Conservation (phyloP, 306 rosid genomes). For the Morella rubra region DNA sequence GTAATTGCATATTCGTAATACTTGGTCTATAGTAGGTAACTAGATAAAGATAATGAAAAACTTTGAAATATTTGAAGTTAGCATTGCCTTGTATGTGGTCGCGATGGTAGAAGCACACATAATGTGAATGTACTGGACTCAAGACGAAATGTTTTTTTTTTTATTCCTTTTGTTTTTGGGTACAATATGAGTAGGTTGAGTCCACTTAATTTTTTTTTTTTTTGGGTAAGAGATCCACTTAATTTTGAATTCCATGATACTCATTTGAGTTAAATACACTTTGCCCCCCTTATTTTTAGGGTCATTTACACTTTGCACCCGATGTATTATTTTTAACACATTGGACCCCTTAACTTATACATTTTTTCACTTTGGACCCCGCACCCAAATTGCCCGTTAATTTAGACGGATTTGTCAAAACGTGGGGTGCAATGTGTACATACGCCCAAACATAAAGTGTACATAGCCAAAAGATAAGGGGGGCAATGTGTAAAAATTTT, state of each 20-base stretch:
- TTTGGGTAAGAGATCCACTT: background rate
- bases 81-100: background rate
- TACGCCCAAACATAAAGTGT: too few relatives aligned
- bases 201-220: background rate
- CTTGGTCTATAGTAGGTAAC: background rate
- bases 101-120: background rate
- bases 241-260: background rate
- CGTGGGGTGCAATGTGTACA: too few relatives aligned
- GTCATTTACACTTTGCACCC: too few relatives aligned
- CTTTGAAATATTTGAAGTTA: background rate
- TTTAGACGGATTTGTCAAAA: too few relatives aligned
- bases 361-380: too few relatives aligned
- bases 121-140: background rate
- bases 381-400: too few relatives aligned
- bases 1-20: background rate
- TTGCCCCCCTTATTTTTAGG: too few relatives aligned
- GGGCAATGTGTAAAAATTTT: too few relatives aligned
- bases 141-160: background rate
- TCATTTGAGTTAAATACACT: too few relatives aligned
- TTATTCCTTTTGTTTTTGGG: background rate
- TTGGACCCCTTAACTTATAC: too few relatives aligned
- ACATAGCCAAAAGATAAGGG: too few relatives aligned
- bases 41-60: background rate
- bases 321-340: too few relatives aligned
- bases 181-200: background rate